Percentiles rank a stretch among this genome's conserved stretches.
phyloP scores from a whole-genome alignment of 2,329 filamentous ascomycete species.

The Chaetothyriales sp. region DNA sequence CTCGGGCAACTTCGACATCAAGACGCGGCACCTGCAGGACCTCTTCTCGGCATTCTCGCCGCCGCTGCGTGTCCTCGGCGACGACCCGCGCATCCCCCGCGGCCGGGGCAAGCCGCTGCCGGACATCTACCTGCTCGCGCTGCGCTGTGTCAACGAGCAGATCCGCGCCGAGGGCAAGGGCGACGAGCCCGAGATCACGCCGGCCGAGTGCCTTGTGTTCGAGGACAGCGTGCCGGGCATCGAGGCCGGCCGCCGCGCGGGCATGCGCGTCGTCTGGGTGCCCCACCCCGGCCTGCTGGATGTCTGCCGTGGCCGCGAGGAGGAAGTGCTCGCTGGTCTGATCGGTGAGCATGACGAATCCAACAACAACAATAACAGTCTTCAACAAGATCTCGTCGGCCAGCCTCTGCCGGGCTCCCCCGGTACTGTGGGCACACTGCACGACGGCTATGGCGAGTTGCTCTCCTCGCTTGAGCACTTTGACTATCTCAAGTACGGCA shows the following conservation, averaged over 20 bases:
- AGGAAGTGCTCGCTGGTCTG: slow-evolving; percentile 66
- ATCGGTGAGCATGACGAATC: slow-evolving; percentile 54
- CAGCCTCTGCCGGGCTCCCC: slow-evolving; percentile 25
- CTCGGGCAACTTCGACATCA: slow-evolving; percentile 56
- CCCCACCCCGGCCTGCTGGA: slow-evolving; percentile 65
- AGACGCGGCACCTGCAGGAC: slow-evolving; percentile 44
- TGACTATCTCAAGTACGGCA: slow-evolving; percentile 45
- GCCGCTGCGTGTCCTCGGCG: slow-evolving; percentile 64
- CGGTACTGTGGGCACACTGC: slow-evolving; percentile 38
- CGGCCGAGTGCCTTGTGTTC: slow-evolving; percentile 87
- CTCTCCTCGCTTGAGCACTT: slow-evolving; percentile 42
- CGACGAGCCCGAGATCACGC: slow-evolving; percentile 49
- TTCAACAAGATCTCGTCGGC: too few relatives aligned
- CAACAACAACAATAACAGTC: slow-evolving; percentile 17
- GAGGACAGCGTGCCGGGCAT: slow-evolving; percentile 91
- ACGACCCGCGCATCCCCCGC: slow-evolving; percentile 59
- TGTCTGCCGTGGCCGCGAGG: slow-evolving; percentile 62
- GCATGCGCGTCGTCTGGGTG: slow-evolving; percentile 89
- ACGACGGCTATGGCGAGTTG: slow-evolving; percentile 45
- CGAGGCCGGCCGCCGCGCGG: slow-evolving; percentile 75
- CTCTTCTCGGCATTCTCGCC: slow-evolving; percentile 47
- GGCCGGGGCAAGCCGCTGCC: slow-evolving; percentile 88
- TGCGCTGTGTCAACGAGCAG: slow-evolving; percentile 68
- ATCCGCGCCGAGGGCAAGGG: slow-evolving; percentile 35
- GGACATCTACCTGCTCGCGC: slow-evolving; percentile 81